These are phyloP conservation scores for Trichosporon sp. DNA, from an alignment of 1,284 basidiomycete genomes.

Conservation along the genomic window DNA sequence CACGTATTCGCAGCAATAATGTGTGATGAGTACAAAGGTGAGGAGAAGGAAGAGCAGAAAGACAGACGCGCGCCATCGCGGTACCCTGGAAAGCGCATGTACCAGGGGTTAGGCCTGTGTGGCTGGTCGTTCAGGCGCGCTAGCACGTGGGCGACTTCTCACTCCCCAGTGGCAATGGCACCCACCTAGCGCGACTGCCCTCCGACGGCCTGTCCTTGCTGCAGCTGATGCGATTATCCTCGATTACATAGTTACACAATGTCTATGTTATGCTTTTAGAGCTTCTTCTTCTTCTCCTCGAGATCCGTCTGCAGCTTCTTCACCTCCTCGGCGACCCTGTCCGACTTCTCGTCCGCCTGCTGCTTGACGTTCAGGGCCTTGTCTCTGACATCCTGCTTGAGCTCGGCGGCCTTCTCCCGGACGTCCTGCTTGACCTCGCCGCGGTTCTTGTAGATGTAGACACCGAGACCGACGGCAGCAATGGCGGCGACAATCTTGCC, in stretches of 20 bases:
- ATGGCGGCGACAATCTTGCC: constrained; percentile 1
- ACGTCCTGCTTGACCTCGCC: constrained; percentile 4
- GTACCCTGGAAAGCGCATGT: neutral
- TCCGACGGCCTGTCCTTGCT: too few species aligned
- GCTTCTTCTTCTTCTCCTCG: neutral
- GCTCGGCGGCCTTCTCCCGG: neutral
- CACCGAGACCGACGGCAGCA: neutral
- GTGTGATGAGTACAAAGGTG: neutral
- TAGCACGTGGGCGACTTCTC: neutral
- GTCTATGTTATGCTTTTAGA: neutral
- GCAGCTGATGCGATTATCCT: neutral
- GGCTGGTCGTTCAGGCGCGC: neutral
- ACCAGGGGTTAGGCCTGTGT: neutral
- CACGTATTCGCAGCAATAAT: neutral
- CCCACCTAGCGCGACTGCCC: neutral
- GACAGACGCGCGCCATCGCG: neutral
- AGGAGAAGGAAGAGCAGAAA: neutral
- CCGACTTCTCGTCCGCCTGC: neutral
- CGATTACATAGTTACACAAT: neutral
- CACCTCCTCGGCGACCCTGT: neutral
- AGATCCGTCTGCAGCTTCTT: neutral
- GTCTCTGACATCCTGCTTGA: neutral
- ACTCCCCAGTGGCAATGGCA: neutral
- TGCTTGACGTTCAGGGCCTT: neutral
- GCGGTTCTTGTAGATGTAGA: neutral